These are phyloP conservation scores for Pseudotsuga menziesii DNA, from an alignment of 75 land plant genomes.

Conservation along the genomic window DNA sequence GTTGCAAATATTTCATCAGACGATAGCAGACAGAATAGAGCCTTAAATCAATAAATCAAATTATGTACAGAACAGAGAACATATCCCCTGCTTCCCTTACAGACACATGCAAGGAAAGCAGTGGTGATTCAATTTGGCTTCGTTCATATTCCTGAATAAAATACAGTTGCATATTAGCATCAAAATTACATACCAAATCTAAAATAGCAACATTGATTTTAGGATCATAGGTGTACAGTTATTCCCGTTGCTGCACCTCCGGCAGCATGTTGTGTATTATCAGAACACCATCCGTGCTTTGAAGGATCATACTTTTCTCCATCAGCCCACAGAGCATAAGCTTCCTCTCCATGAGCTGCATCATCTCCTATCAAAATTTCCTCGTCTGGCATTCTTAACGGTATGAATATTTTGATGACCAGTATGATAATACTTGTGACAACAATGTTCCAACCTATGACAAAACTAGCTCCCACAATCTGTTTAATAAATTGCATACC, in stretches of 20 bases:
- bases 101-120: no score
- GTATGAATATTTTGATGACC: constrained; percentile 46
- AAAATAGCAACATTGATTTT: no score
- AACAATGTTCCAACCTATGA: constrained; percentile 71
- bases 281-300: constrained; percentile 21
- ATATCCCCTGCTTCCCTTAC: no score
- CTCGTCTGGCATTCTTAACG: constrained; percentile 70
- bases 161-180: no score
- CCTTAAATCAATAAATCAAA: no score
- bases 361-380: constrained; percentile 73
- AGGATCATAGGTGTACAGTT: background rate
- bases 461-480: constrained; percentile 53
- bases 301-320: constrained; percentile 45
- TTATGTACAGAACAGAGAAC: no score
- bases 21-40: no score
- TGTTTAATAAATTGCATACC: constrained; percentile 55
- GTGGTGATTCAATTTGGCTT: no score
- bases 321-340: constrained; percentile 73
- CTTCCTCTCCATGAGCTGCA: constrained; percentile 83
- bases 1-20: no score
- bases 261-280: background rate
- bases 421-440: constrained; percentile 48
- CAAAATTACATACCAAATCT: no score
- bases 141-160: no score
- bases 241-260: background rate